Evolutionary conservation across 768 basidiomycete genomes (phyloP), one percentile per base, ranked within the genome.

Genomic region (Suillus decipiens): DNA sequence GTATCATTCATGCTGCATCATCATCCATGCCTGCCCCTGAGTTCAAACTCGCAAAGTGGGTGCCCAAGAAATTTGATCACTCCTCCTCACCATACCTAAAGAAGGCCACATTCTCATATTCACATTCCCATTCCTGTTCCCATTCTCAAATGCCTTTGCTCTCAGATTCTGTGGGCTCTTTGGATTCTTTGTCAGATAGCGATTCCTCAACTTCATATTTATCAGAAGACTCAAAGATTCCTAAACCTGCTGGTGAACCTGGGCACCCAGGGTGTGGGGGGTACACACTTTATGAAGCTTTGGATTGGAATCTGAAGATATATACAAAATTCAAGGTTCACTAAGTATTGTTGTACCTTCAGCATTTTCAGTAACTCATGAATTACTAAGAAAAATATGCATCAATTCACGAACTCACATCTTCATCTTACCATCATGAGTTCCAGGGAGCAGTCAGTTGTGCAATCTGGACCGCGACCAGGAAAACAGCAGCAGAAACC

Each of bases 221-320:
- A 8, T 62, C 59, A 39, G 67, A 67, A n/a, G 62, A 57, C 22
- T 61, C 59, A 0, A 67, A 64, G 56, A 75, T 75, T 37, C 62
- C 70, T 39, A 75, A 75, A 42, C 73, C 72, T 5, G 15, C 17
- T 5, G 70, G 71, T 0, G 69, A 75, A 50, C 66, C 63, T 22
- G 72, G 71, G n/a, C 56, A 55, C 15, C 70, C 71, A 15, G 67
- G 70, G 7, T 42, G 57, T 5, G 72, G 71, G 17, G 70, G 74
- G 1, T 75, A 75, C 47, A 73, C 55, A 11, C 64, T 75, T 15
- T 54, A 68, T 51, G 63, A 59, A 1, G 67, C 63, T 1, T 47
- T 74, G 3, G 47, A 54, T 9, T 74, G 72, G 73, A 61, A 68
- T 19, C 55, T 51, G 3, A 67, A 65, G 42, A 11, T 41, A 2